Percentiles rank a stretch among this genome's conserved stretches.
Evolutionary conservation across 2,329 filamentous ascomycete species (phyloP).

Genomic region (Verticillium klebahnii): DNA sequence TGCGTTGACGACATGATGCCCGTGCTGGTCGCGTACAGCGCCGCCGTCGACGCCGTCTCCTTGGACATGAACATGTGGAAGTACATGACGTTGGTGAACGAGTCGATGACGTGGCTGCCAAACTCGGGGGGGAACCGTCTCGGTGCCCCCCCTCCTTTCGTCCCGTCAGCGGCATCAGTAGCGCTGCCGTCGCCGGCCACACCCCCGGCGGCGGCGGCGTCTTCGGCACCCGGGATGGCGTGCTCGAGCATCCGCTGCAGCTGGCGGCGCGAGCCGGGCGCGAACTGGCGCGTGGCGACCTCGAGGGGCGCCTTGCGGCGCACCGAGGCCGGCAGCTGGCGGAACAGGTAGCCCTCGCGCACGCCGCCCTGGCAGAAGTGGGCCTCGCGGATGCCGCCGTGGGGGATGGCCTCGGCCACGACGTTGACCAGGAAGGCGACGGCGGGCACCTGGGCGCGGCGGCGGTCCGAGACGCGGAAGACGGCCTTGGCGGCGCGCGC

Average conservation of each 20-base stretch:
- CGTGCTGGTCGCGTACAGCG: slow-evolving; percentile 58
- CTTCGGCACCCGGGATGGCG: slow-evolving; percentile 32
- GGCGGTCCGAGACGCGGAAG: slow-evolving; percentile 62
- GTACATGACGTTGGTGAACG: slow-evolving; percentile 57
- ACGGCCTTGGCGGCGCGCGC: slow-evolving; percentile 28
- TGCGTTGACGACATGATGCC: slow-evolving; percentile 58
- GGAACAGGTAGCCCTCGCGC: slow-evolving; percentile 61
- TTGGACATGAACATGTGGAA: slow-evolving; percentile 45
- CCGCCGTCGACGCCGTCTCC: slow-evolving; percentile 52
- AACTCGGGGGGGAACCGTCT: slow-evolving; percentile 33
- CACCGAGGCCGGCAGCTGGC: slow-evolving; percentile 38
- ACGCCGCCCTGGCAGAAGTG: slow-evolving; percentile 70
- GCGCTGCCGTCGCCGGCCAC: too few species aligned
- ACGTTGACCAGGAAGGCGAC: slow-evolving; percentile 64
- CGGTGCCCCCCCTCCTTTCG: background rate
- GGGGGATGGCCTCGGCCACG: slow-evolving; percentile 54
- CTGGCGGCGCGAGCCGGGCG: slow-evolving; percentile 37
- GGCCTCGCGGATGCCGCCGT: slow-evolving; percentile 48
- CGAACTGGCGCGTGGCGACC: slow-evolving; percentile 52
- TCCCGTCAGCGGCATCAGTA: too few species aligned
- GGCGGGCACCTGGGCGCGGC: slow-evolving; percentile 62
- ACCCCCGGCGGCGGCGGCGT: too few species aligned
- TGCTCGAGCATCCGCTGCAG: slow-evolving; percentile 43
- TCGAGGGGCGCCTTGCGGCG: slow-evolving; percentile 53
- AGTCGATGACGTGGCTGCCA: slow-evolving; percentile 41